Evolutionary conservation across 495 filamentous ascomycete species (phyloP).

Genomic region (Margaritispora aquatica): DNA sequence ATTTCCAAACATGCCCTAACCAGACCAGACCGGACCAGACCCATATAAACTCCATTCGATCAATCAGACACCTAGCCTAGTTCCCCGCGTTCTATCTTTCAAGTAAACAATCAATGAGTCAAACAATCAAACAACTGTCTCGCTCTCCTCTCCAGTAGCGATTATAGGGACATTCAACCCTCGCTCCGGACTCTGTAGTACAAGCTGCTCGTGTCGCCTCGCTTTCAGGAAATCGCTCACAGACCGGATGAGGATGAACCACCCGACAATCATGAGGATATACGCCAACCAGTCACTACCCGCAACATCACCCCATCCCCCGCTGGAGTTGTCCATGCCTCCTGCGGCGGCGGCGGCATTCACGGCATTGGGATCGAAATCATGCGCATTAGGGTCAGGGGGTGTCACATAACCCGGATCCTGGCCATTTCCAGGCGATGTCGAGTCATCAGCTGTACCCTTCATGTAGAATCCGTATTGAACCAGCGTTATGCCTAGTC

Average conservation of each 20-base stretch:
- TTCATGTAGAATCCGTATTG: slow-evolving; percentile 97
- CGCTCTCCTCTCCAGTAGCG: slow-evolving; percentile 76
- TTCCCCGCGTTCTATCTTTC: no score
- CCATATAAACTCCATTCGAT: slow-evolving; percentile 2
- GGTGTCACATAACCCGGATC: slow-evolving; percentile 51
- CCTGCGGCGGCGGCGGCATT: slow-evolving; percentile 21
- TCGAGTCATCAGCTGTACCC: slow-evolving; percentile 38
- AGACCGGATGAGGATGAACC: slow-evolving; percentile 91
- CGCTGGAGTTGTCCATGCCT: slow-evolving; percentile 26
- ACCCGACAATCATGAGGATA: slow-evolving; percentile 91
- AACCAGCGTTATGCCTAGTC: slow-evolving; percentile 91
- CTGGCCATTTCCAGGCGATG: slow-evolving; percentile 42
- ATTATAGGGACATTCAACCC: slow-evolving; percentile 83
- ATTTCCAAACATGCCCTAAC: no score
- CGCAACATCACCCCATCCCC: slow-evolving; percentile 43
- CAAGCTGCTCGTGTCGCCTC: slow-evolving; percentile 83
- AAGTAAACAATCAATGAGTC: no score
- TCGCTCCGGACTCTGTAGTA: slow-evolving; percentile 88
- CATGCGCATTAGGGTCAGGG: slow-evolving; percentile 81
- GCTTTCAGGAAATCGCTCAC: slow-evolving; percentile 85
- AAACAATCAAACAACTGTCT: slow-evolving; percentile 66
- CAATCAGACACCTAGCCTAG: no score
- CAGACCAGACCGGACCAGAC: background rate
- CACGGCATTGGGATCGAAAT: slow-evolving; percentile 72
- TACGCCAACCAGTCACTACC: slow-evolving; percentile 90